Base-by-base conservation (phyloP, 306 rosid species). In the Fragaria vesca region DNA sequence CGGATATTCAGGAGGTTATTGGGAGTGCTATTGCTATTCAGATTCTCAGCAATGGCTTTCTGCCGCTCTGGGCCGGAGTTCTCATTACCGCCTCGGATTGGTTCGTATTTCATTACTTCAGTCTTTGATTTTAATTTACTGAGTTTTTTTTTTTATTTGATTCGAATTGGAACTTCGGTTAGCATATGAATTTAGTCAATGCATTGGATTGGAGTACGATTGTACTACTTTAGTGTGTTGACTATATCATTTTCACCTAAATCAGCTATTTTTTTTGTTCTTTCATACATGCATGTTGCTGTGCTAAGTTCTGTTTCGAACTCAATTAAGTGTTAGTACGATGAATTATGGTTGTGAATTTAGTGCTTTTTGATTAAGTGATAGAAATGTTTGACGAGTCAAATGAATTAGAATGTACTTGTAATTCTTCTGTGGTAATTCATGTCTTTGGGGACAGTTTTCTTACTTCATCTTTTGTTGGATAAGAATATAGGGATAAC, bases 1-100 rank as follows among this genome's bases (percentile, higher is more conserved):
- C 97, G 18, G 97, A 93, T 79, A 93, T 93, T 89, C 96, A 93
- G 69, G 97, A 93, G 87, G 97, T 93, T 18, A 93, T 93, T 78
- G 97, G 97, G 48, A 93, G 97, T 86, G 97, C 97, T 69, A 90
- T 93, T 55, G 97, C 97, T 71, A 86, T 92, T 36, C 97, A 89
- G 85, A 93, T 93, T 82, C 91, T 93, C 16, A 93, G 96, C 80
- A 82, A 75, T 8, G 96, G 97, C 9, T 34, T 89, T 36, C 74
- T 93, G 72, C 96, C 96, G 3, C 92, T 93, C 16, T 93, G 97
- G 97, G 96, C 81, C 50, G 97, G 97, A 45, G 97, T 93, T 50
- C 78, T 93, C 18, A 93, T 93, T 38, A 93, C 97, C 42, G 97
- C 97, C 6, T 90, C 88, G 5, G 97, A 93, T 85, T 93, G 97